A percentile compares a stretch with the other conserved stretches of the same genome.
These are phyloP conservation scores for Seiridium cupressi DNA, from an alignment of 2,329 filamentous ascomycete genomes.

Conservation along the genomic window DNA sequence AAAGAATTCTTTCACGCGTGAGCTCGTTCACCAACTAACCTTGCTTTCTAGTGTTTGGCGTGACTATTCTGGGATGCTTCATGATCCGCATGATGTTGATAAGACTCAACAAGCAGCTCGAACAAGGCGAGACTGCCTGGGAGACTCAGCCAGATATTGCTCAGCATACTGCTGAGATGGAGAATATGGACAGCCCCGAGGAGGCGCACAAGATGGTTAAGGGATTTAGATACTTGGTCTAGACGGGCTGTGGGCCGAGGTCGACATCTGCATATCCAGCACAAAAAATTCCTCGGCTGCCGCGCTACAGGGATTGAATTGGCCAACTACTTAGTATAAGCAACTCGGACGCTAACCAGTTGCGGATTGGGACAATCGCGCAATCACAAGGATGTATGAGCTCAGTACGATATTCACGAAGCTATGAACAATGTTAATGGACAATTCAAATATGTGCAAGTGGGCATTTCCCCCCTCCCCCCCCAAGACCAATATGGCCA, in stretches of 20 bases:
- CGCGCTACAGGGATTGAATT: not conserved
- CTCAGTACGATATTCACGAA: not conserved
- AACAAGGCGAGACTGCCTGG: slow-evolving; percentile 37
- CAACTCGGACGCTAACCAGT: not conserved
- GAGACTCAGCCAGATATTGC: slow-evolving; percentile 35
- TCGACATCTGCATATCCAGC: too few species aligned
- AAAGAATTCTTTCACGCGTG: too few species aligned
- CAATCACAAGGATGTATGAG: not conserved
- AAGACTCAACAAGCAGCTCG: slow-evolving; percentile 46
- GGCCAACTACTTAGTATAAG: not conserved
- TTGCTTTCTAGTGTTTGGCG: slow-evolving; percentile 47
- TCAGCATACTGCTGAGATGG: slow-evolving; percentile 36
- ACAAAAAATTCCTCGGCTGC: too few species aligned
- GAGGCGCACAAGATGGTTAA: slow-evolving; percentile 43
- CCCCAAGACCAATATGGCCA: too few species aligned
- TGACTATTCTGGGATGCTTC: slow-evolving; percentile 53
- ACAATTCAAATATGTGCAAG: not conserved
- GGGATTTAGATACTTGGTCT: slow-evolving; percentile 47
- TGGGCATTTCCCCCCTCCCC: too few species aligned
- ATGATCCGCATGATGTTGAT: slow-evolving; percentile 45
- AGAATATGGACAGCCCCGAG: slow-evolving; percentile 38
- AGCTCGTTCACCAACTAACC: not conserved
- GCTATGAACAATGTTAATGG: not conserved
- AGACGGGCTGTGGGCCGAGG: slow-evolving; percentile 5
- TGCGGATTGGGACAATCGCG: not conserved